These are phyloP conservation scores for Pseudotulostoma volvatum DNA, from an alignment of 495 filamentous ascomycete species.

Conservation along the genomic window DNA sequence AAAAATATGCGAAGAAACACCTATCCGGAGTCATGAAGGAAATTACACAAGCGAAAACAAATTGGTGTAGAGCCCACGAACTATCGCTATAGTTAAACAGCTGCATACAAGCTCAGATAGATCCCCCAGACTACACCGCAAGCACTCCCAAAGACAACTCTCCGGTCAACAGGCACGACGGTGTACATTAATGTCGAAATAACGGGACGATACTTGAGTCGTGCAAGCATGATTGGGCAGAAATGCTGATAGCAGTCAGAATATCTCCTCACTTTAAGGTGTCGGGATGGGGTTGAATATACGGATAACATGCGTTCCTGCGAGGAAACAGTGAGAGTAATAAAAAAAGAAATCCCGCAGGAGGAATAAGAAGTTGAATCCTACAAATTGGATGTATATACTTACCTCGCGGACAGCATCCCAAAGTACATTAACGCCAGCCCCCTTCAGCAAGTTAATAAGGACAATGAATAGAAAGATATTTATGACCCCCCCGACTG, in stretches of 20 bases:
- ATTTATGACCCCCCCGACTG: conserved; percentile 57
- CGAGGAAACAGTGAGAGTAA: too few species aligned
- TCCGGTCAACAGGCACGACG: conserved; percentile 56
- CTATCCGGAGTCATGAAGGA: too few species aligned
- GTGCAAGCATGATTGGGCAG: conserved; percentile 50
- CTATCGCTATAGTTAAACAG: conserved; percentile 19
- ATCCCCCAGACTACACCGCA: conserved; percentile 78
- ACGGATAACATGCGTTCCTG: too few species aligned
- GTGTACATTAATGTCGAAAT: conserved; percentile 67
- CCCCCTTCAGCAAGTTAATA: conserved; percentile 38
- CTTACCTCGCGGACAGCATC: conserved; percentile 24
- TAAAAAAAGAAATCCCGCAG: too few species aligned
- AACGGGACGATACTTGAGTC: conserved; percentile 71
- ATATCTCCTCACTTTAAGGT: too few species aligned
- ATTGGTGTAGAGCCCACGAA: too few species aligned
- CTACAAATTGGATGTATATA: too few species aligned
- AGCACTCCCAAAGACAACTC: conserved; percentile 61
- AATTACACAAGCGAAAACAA: too few species aligned
- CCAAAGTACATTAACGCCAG: conserved; percentile 10
- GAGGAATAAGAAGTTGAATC: too few species aligned
- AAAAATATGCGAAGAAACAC: too few species aligned
- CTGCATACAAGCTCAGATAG: conserved; percentile 60
- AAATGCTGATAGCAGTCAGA: conserved; percentile 35
- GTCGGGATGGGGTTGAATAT: too few species aligned
- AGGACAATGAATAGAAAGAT: conserved; percentile 55